A percentile compares a stretch with the other conserved stretches of the same genome.
These are phyloP conservation scores for Polyporus tsugae DNA, from an alignment of 1,284 basidiomycete species.

Conservation along the genomic window DNA sequence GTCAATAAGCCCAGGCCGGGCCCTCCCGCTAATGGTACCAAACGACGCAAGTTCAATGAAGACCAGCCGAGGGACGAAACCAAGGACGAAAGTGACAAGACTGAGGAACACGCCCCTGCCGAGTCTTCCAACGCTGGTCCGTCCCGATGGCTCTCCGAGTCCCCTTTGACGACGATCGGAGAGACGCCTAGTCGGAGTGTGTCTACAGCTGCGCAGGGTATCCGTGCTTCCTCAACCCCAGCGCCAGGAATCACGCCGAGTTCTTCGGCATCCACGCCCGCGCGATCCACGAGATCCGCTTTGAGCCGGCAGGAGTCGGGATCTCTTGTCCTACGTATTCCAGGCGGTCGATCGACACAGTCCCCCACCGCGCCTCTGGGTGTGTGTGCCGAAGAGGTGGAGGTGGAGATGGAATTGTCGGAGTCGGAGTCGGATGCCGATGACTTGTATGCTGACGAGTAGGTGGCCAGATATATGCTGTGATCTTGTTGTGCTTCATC, in stretches of 20 bases:
- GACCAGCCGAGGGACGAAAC: background rate
- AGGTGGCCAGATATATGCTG: background rate
- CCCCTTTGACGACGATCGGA: background rate
- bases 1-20: slow-evolving; percentile 18
- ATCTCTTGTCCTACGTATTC: slow-evolving; percentile 21
- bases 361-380: background rate
- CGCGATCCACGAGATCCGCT: slow-evolving; percentile 9
- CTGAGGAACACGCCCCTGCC: slow-evolving; percentile 8
- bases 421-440: slow-evolving; percentile 19
- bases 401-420: slow-evolving; percentile 8
- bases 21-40: slow-evolving; percentile 14
- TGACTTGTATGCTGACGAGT: slow-evolving; percentile 22
- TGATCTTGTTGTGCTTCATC: slow-evolving; percentile 8
- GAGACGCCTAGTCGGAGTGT: slow-evolving; percentile 6
- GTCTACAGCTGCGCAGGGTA: background rate
- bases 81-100: slow-evolving; percentile 3
- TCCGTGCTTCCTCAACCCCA: background rate
- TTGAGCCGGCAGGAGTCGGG: background rate
- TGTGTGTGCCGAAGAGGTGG: slow-evolving; percentile 3
- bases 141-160: background rate
- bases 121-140: background rate
- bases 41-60: slow-evolving; percentile 19
- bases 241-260: background rate
- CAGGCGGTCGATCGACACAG: slow-evolving; percentile 11
- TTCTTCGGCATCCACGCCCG: background rate